Conservation (phyloP, 495 filamentous ascomycete genomes). For the Penicillium psychrofluorescens region DNA sequence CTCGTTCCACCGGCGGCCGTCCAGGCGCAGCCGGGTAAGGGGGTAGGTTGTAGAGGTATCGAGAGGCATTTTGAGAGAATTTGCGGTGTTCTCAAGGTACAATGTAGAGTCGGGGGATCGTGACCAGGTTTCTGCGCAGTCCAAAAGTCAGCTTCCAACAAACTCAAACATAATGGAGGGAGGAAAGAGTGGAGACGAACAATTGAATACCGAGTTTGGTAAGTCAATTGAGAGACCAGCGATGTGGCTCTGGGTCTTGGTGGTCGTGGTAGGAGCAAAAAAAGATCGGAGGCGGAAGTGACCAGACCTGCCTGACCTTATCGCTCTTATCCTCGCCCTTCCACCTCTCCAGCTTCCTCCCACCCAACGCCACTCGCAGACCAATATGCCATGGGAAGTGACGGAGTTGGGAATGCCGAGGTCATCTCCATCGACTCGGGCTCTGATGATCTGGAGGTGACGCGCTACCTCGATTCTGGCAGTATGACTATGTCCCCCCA, state of each 20-base stretch:
- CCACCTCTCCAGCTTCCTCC: background rate
- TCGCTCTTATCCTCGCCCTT: background rate
- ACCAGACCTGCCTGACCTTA: too few species aligned
- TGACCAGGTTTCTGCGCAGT: too few species aligned
- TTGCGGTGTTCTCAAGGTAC: background rate
- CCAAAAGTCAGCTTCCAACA: too few species aligned
- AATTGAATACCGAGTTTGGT: too few species aligned
- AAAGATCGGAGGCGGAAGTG: conserved; percentile 2
- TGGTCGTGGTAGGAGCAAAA: conserved; percentile 1
- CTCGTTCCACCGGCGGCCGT: conserved; percentile 97
- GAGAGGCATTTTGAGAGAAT: conserved; percentile 62
- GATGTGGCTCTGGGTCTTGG: background rate
- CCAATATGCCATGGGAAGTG: conserved; percentile 8
- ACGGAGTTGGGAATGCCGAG: conserved; percentile 6
- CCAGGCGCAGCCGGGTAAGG: conserved; percentile 80
- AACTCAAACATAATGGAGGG: too few species aligned
- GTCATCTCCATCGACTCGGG: conserved; percentile 24
- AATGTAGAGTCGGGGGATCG: background rate
- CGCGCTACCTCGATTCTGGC: conserved; percentile 14
- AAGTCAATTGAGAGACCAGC: conserved; percentile 1
- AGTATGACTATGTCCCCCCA: conserved; percentile 4
- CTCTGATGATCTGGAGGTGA: conserved; percentile 35
- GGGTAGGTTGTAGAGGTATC: conserved; percentile 78
- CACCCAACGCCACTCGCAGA: too few species aligned
- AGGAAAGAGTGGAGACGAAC: too few species aligned